Conservation (phyloP, 768 basidiomycete species). For the Macrolepiota dolichaula region DNA sequence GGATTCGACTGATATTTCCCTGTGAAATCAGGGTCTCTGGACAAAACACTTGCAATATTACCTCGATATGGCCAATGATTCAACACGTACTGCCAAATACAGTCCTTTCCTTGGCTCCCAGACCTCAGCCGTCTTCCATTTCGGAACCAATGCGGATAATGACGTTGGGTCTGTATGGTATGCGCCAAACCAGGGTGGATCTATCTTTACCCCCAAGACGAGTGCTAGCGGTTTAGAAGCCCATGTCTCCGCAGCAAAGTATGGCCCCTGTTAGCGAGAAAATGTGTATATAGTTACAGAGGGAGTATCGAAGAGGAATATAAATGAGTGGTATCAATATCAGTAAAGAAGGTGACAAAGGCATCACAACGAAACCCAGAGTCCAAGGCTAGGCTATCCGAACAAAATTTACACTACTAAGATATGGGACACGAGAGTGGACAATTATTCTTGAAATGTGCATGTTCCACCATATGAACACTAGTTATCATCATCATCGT, state of each 20-base stretch:
- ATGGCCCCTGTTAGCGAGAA: slow-evolving; percentile 31
- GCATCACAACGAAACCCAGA: not conserved
- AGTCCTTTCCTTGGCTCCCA: slow-evolving; percentile 36
- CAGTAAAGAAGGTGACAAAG: not conserved
- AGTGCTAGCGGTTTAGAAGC: slow-evolving; percentile 41
- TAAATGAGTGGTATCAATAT: slow-evolving; percentile 10
- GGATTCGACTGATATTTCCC: not conserved
- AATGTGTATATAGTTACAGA: slow-evolving; percentile 1
- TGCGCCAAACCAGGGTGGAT: slow-evolving; percentile 39
- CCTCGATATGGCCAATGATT: slow-evolving; percentile 41
- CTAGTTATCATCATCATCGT: too few species aligned
- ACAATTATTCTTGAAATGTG: not conserved
- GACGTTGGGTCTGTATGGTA: slow-evolving; percentile 49
- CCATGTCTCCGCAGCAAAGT: slow-evolving; percentile 40
- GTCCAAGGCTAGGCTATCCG: not conserved
- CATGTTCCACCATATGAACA: not conserved
- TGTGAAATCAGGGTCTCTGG: slow-evolving; percentile 39
- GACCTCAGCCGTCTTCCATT: slow-evolving; percentile 39
- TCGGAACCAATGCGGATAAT: slow-evolving; percentile 32
- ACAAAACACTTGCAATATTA: slow-evolving; percentile 50
- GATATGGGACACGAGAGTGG: not conserved
- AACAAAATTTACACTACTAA: slow-evolving; percentile 8
- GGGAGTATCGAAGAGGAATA: slow-evolving; percentile 2
- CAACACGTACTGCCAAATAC: slow-evolving; percentile 42
- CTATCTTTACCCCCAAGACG: slow-evolving; percentile 42